Conservation (phyloP, 2,329 filamentous ascomycete genomes). For the Neoscytalidium dimidiatum region DNA sequence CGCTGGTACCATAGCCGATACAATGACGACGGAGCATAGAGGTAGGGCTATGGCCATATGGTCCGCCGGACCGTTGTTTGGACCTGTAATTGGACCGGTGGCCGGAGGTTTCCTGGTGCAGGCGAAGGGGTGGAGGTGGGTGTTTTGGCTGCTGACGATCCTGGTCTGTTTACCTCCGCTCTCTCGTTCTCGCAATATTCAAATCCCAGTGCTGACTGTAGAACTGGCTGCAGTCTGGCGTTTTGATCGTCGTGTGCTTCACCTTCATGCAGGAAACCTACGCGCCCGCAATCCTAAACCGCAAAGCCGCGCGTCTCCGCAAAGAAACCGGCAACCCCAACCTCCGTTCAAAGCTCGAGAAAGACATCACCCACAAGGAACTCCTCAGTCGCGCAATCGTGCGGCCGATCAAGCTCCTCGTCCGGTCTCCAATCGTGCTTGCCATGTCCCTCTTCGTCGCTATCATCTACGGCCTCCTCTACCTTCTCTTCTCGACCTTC, state of each 20-base stretch:
- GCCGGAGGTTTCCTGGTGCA: background rate
- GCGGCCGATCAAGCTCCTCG: conserved; percentile 29
- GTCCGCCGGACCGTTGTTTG: conserved; percentile 38
- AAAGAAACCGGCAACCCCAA: conserved; percentile 54
- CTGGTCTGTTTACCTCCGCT: background rate
- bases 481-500: conserved; percentile 25
- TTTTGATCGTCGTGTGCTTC: conserved; percentile 44
- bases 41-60: conserved; percentile 40
- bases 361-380: conserved; percentile 26
- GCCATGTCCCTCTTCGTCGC: conserved; percentile 19
- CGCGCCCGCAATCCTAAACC: conserved; percentile 45
- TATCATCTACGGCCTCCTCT: conserved; percentile 24
- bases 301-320: conserved; percentile 61
- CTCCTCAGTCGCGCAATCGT: conserved; percentile 24
- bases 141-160: background rate
- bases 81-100: conserved; percentile 42
- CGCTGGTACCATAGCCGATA: conserved; percentile 37
- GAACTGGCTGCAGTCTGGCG: background rate
- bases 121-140: background rate
- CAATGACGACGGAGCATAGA: conserved; percentile 35
- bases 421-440: conserved; percentile 26
- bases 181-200: background rate
- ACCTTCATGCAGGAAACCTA: conserved; percentile 59
- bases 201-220: conserved; percentile 22
- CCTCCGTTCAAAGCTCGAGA: conserved; percentile 24